Percentiles rank a stretch among this genome's conserved stretches.
Evolutionary conservation across 1,284 basidiomycete genomes (phyloP).

Genomic region (Ganoderma boninense): DNA sequence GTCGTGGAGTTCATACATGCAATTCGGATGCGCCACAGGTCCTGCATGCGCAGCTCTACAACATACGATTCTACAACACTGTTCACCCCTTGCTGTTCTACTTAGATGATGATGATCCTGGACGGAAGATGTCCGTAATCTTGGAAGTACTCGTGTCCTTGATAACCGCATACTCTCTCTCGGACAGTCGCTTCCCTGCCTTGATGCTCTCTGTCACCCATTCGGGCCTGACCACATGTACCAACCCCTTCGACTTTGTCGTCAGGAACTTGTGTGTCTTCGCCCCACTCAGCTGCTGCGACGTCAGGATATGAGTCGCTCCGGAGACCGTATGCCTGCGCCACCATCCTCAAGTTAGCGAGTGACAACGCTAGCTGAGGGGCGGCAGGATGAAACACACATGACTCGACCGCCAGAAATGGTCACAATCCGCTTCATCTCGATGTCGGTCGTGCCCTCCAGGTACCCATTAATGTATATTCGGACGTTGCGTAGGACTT

Average conservation of each 20-base stretch:
- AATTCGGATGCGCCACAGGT: not conserved
- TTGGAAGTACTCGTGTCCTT: slow-evolving; percentile 44
- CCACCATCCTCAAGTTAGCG: not conserved
- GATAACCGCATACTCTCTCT: slow-evolving; percentile 62
- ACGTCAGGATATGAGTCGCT: slow-evolving; percentile 78
- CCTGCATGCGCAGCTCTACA: not conserved
- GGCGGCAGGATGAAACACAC: slow-evolving; percentile 45
- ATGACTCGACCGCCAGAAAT: slow-evolving; percentile 62
- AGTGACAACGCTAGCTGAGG: no score
- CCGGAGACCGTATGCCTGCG: slow-evolving; percentile 59
- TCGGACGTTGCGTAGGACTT: slow-evolving; percentile 51
- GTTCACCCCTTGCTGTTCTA: slow-evolving; percentile 5
- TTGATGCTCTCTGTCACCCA: slow-evolving; percentile 75
- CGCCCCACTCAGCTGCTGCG: slow-evolving; percentile 67
- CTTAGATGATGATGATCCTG: slow-evolving; percentile 23
- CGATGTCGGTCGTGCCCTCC: slow-evolving; percentile 73
- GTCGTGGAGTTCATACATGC: not conserved
- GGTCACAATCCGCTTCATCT: slow-evolving; percentile 69
- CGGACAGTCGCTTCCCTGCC: slow-evolving; percentile 61
- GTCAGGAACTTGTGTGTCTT: slow-evolving; percentile 71
- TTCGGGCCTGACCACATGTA: slow-evolving; percentile 71
- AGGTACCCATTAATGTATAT: slow-evolving; percentile 76
- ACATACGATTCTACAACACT: not conserved
- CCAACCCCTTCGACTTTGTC: slow-evolving; percentile 51
- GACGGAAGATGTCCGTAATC: slow-evolving; percentile 38